Evolutionary conservation across 2,329 filamentous ascomycete genomes (phyloP), one percentile per base, ranked within the genome.

Genomic region (Penicillium polonicum): DNA sequence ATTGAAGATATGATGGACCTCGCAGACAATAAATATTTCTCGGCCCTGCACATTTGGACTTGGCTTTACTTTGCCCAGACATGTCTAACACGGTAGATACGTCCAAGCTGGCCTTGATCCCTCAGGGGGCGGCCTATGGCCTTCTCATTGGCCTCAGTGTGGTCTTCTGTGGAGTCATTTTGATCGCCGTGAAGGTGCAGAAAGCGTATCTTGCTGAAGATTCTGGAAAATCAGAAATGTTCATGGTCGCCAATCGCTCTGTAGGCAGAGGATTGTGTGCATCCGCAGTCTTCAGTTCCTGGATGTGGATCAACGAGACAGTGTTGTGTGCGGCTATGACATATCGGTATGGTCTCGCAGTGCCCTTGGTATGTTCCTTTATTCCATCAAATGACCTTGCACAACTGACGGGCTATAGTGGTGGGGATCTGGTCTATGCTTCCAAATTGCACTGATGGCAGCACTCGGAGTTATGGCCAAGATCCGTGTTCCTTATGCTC

Each of bases 371-470:
- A 65, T 39, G 61, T 57, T 35, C 3, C 7, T 5, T 23, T 42
- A 8, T 13, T n/a, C 9, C 6, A 4, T 31, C 1, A 13, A 12
- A 12, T 21, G 19, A 35, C 4, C 4, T 45, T 48, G 15, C 46
- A 2, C 15, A 8, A 19, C 38, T 61, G 54, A 53, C 53, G 10
- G n/a, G 2, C 7, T 8, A 17, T 49, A 73, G 65, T 75, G 72
- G 73, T 75, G 70, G 70, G 72, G 69, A 42, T 70, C 70, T 48
- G 76, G 75, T 10, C 72, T 77, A 12, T 78, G 71, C 39, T 81
- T 80, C 50, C 77, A 82, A 65, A 80, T 82, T 53, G 79, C 79
- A 5, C 67, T 82, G 35, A 81, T 82, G 76, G 78, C 79, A 2
- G 73, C 74, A 1, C 69, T 82, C 1, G 80, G 80, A 4, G 78